These are phyloP conservation scores for Colletotrichum sp. DNA, from an alignment of 2,329 filamentous ascomycete genomes.

Conservation along the genomic window DNA sequence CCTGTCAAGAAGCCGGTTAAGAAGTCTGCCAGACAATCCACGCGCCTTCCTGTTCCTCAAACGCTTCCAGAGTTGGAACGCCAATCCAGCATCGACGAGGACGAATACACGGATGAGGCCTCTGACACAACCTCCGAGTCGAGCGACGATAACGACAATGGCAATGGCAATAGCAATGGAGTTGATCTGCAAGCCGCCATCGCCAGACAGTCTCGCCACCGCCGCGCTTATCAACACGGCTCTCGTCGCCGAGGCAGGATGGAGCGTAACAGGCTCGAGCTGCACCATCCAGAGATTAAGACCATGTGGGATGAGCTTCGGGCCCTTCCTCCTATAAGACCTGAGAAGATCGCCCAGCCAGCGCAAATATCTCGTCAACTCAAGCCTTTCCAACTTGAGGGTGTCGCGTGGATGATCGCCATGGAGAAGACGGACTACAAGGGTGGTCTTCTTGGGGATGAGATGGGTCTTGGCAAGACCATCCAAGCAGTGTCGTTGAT, in stretches of 20 bases:
- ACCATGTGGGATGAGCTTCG: constrained; percentile 86
- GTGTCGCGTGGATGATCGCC: constrained; percentile 89
- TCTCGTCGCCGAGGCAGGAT: constrained; percentile 29
- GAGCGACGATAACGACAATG: background rate
- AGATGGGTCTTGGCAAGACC: constrained; percentile 99
- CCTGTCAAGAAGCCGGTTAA: background rate
- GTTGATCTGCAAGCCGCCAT: background rate
- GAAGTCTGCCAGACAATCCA: background rate
- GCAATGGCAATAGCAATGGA: background rate
- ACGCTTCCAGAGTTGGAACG: background rate
- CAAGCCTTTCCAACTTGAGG: constrained; percentile 93
- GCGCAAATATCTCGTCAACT: constrained; percentile 78
- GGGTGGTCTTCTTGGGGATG: constrained; percentile 90
- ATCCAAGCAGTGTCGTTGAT: constrained; percentile 97
- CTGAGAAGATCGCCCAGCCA: constrained; percentile 71
- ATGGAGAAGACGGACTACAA: constrained; percentile 88
- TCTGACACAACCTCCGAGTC: background rate
- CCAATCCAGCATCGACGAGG: background rate
- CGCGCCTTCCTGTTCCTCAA: background rate
- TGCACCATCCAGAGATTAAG: constrained; percentile 75
- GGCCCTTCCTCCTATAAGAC: constrained; percentile 68
- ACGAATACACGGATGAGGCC: background rate
- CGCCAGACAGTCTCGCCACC: constrained; percentile 25
- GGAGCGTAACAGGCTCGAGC: constrained; percentile 72
- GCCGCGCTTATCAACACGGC: constrained; percentile 36